Evolutionary conservation across 371 early-diverging fungal species (phyloP).

Genomic region (Encephalitozoon hellem): DNA sequence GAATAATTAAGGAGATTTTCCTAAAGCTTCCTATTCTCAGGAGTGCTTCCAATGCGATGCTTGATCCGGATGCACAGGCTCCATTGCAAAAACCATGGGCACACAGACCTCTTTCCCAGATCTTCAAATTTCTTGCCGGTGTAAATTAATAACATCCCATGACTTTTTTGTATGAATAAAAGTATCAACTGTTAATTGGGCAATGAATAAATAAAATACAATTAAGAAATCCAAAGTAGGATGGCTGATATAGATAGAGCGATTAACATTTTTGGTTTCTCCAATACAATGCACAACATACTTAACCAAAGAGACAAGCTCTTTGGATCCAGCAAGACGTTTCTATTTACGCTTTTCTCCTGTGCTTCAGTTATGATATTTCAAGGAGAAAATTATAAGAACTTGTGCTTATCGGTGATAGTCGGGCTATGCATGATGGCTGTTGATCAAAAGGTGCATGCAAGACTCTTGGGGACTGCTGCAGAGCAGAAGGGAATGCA

Average conservation of each 20-base stretch:
- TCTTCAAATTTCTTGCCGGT: too few species aligned
- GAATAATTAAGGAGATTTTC: background rate
- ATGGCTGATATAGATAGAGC: background rate
- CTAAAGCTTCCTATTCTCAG: background rate
- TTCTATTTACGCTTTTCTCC: background rate
- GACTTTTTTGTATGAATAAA: background rate
- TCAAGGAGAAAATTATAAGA: background rate
- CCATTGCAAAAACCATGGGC: too few species aligned
- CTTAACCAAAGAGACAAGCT: background rate
- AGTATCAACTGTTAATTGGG: background rate
- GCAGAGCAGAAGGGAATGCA: background rate
- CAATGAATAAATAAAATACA: background rate
- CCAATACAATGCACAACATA: background rate
- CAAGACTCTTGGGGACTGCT: background rate
- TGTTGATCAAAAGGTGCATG: background rate
- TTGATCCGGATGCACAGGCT: too few species aligned
- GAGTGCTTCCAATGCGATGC: background rate
- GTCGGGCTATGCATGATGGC: background rate
- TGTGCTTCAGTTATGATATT: background rate
- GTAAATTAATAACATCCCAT: background rate
- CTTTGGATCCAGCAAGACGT: background rate
- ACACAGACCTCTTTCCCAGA: background rate
- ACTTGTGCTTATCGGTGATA: background rate
- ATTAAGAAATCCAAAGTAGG: slow-evolving; percentile 1
- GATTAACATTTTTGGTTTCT: background rate